Evolutionary conservation across 2,329 filamentous ascomycete species (phyloP).

Genomic region (Microdochium nivale): DNA sequence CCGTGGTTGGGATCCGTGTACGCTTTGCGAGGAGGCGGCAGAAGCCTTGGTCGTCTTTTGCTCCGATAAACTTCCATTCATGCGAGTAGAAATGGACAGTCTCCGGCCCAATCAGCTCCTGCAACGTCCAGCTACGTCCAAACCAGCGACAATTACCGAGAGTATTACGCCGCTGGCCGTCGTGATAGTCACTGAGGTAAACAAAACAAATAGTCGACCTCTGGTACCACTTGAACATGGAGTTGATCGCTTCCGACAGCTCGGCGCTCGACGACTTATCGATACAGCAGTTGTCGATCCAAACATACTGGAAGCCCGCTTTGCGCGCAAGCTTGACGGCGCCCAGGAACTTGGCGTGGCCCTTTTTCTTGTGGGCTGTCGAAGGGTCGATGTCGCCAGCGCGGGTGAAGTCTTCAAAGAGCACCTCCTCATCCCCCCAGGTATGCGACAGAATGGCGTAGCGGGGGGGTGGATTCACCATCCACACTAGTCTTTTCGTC

Average conservation of each 20-base stretch:
- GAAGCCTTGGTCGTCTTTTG: no score
- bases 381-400: no score
- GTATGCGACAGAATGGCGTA: background rate
- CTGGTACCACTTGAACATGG: conserved; percentile 1
- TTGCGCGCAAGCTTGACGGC: background rate
- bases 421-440: background rate
- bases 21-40: no score
- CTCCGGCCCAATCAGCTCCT: background rate
- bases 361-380: background rate
- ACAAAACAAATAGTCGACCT: background rate
- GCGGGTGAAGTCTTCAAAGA: background rate
- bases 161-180: background rate
- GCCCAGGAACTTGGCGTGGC: background rate
- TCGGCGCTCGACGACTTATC: background rate
- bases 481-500: no score
- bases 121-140: background rate
- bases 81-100: background rate
- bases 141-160: background rate
- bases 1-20: no score
- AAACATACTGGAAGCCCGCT: background rate
- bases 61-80: no score
- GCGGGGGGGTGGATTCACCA: no score
- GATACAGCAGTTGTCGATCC: conserved; percentile 2
- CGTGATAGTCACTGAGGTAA: background rate
- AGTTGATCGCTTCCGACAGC: conserved; percentile 1